These are phyloP conservation scores for Abrus precatorius DNA, from an alignment of 306 rosid species.

Conservation along the genomic window DNA sequence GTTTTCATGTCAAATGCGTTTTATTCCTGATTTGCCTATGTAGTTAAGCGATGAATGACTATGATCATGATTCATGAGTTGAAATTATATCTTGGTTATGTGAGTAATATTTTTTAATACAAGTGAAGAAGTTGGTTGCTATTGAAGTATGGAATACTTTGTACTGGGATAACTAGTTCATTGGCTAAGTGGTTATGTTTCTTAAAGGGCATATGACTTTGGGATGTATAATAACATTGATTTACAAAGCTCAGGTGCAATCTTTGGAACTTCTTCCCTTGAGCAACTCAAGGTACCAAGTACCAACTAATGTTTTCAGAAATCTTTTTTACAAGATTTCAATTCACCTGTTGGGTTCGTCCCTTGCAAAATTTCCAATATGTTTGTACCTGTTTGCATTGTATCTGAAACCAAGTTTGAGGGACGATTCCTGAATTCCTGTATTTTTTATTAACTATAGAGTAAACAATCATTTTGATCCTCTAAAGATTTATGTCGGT, in stretches of 20 bases:
- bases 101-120: slow-evolving; percentile 10
- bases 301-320: not conserved
- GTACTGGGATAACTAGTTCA: slow-evolving; percentile 10
- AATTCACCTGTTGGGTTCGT: not conserved
- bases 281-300: not conserved
- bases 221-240: slow-evolving; percentile 7
- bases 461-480: not conserved
- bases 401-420: too few relatives aligned
- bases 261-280: not conserved
- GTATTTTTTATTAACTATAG: not conserved
- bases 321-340: not conserved
- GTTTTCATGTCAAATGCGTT: slow-evolving; percentile 20
- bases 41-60: slow-evolving; percentile 16
- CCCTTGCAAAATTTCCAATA: slow-evolving; percentile 14
- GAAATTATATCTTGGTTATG: slow-evolving; percentile 26
- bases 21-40: slow-evolving; percentile 24
- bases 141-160: slow-evolving; percentile 34
- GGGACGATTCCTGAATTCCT: too few relatives aligned
- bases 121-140: not conserved
- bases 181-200: slow-evolving; percentile 15
- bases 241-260: not conserved
- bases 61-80: slow-evolving; percentile 8
- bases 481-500: slow-evolving; percentile 6
- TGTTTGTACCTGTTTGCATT: not conserved
- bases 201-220: slow-evolving; percentile 15